Percentiles rank a stretch among this genome's conserved stretches.
phyloP scores from a whole-genome alignment of 208 protist species.

The Borovskyia barvae region DNA sequence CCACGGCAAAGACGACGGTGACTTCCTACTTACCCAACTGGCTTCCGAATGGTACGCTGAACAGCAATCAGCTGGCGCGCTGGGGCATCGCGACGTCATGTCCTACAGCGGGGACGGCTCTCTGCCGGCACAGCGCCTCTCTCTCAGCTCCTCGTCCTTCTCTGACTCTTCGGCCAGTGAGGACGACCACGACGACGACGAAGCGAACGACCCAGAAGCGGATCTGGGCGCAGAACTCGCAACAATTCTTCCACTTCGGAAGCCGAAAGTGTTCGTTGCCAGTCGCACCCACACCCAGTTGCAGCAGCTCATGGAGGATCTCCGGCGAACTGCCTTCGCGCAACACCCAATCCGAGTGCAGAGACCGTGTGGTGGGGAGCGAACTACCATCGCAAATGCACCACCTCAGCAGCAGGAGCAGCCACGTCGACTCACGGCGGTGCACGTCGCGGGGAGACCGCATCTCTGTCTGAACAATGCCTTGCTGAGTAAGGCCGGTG shows the following conservation, averaged over 20 bases:
- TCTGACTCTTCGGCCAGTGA: constrained; percentile 5
- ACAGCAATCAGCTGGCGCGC: background rate
- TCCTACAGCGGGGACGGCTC: background rate
- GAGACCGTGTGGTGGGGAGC: background rate
- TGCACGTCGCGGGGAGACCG: constrained; percentile 90
- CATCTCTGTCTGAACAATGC: constrained; percentile 89
- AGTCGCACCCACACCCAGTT: constrained; percentile 96
- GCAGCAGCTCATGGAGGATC: constrained; percentile 90
- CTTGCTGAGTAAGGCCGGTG: constrained; percentile 29
- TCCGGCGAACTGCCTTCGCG: constrained; percentile 83
- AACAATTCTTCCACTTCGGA: constrained; percentile 37
- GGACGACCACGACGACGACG: constrained; percentile 16
- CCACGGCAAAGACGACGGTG: background rate
- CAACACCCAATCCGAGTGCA: constrained; percentile 25
- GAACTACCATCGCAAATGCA: background rate
- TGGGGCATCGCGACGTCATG: background rate
- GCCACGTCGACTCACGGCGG: constrained; percentile 38
- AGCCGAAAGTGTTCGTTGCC: constrained; percentile 92
- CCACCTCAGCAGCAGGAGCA: constrained; percentile 1
- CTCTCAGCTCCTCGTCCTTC: constrained; percentile 12
- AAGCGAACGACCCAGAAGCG: constrained; percentile 5
- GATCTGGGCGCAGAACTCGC: constrained; percentile 12
- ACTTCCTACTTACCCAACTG: constrained; percentile 22
- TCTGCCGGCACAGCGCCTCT: background rate
- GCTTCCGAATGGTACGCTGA: constrained; percentile 16